Base-by-base conservation (phyloP, 768 basidiomycete genomes). In the Kwoniella mangroviensis region DNA sequence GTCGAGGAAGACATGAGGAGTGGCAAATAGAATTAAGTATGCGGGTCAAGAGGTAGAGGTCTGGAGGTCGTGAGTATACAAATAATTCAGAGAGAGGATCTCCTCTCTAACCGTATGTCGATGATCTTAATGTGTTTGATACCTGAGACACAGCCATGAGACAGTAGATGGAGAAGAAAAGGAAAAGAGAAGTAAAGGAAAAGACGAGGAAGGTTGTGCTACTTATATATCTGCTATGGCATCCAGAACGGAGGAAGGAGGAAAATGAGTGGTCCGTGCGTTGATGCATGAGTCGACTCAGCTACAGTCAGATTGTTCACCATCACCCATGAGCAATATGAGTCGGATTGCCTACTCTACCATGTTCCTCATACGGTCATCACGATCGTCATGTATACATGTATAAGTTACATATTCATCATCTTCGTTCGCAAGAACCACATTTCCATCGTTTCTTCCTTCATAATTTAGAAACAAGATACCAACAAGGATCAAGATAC, bases 201-300 rank as follows among this genome's bases (percentile, higher is more conserved):
- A 19, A 19, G 43, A 13, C 7, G 13, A 43, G 13, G 42, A 45
- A 45, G 43, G 43, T 45, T 19, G 43, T 9, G 3, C 43, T 4
- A 19, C 9, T 13, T 45, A 45, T 45, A 45, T 45, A 45, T 45
- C 13, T 45, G 51, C 12, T 21, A 28, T 22, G 12, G 26, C 21
- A 55, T 21, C 10, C 4, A 12, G 17, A 15, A 5, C 54, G 26
- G 54, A 21, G 26, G 21, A 55, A n/a, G 54, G 22, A 55, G 26
- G 54, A 55, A 55, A 19, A 21, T 22, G 17, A 55, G 54, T 55
- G 54, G 54, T 55, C 54, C 54, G 54, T 55, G 54, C 54, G 54
- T 28, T 55, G 54, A 12, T 12, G 2, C 10, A 21, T 2, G 10
- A 21, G 54, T 45, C 15, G 45, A 49, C 45, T 49, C 45, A 49